Conservation (phyloP, 768 basidiomycete genomes). For the Suillus cothurnatus region DNA sequence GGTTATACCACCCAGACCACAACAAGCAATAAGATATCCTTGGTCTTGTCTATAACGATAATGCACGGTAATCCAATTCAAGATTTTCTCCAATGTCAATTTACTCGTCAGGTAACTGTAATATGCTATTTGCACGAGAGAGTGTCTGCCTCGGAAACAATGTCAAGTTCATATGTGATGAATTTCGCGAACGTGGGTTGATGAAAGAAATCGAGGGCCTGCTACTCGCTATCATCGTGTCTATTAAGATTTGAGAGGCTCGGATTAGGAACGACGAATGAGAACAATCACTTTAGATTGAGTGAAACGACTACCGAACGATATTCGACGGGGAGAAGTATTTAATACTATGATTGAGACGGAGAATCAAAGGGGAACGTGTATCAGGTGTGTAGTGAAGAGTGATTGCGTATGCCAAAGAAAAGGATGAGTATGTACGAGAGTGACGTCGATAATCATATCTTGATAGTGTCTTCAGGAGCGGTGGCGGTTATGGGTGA, state of each 20-base stretch:
- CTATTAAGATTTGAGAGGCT: no score
- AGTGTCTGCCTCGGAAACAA: conserved; percentile 48
- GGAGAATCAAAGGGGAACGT: no score
- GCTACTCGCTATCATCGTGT: conserved; percentile 29
- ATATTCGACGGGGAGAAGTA: no score
- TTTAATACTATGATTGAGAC: no score
- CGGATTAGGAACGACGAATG: no score
- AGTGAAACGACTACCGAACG: no score
- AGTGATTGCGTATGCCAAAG: no score
- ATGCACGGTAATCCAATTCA: neutral
- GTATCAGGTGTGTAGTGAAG: no score
- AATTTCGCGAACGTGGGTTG: conserved; percentile 61
- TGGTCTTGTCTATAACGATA: neutral
- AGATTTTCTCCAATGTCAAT: neutral
- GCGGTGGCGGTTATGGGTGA: conserved; percentile 27
- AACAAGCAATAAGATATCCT: neutral
- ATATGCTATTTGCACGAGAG: conserved; percentile 37
- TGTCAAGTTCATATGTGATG: conserved; percentile 64
- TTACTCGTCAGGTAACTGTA: conserved; percentile 13
- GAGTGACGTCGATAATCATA: no score
- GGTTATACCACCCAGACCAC: conserved; percentile 1
- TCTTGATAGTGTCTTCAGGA: no score
- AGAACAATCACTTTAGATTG: no score
- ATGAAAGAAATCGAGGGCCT: conserved; percentile 44
- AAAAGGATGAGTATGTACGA: no score